phyloP scores from a whole-genome alignment of 2,329 filamentous ascomycete species.

The Amylocarpus encephaloides region DNA sequence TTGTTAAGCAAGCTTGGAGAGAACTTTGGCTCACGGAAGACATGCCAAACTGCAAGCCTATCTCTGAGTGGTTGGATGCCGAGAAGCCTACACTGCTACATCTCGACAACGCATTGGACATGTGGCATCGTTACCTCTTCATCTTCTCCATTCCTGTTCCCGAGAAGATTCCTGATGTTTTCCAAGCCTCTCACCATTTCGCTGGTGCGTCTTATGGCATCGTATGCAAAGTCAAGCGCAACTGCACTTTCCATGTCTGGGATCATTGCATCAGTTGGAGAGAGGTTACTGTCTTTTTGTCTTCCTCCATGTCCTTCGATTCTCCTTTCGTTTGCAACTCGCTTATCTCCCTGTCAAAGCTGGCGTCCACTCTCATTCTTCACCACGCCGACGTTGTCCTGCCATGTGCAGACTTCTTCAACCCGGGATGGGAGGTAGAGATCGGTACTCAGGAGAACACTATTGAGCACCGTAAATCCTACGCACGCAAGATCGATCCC shows the following conservation, averaged over 20 bases:
- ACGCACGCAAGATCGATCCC: slow-evolving; percentile 54
- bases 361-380: slow-evolving; percentile 21
- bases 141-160: slow-evolving; percentile 42
- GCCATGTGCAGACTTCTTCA: slow-evolving; percentile 54
- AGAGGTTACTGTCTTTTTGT: slow-evolving; percentile 34
- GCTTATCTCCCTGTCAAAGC: slow-evolving; percentile 21
- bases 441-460: slow-evolving; percentile 53
- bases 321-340: slow-evolving; percentile 28
- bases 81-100: slow-evolving; percentile 40
- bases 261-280: slow-evolving; percentile 58
- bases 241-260: slow-evolving; percentile 56
- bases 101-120: slow-evolving; percentile 39
- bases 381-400: slow-evolving; percentile 52
- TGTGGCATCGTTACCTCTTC: slow-evolving; percentile 41
- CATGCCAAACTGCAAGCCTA: slow-evolving; percentile 36
- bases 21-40: slow-evolving; percentile 40
- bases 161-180: slow-evolving; percentile 42
- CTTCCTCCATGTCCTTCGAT: slow-evolving; percentile 24
- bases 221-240: slow-evolving; percentile 53
- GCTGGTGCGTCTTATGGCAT: slow-evolving; percentile 55
- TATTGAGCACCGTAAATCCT: slow-evolving; percentile 49
- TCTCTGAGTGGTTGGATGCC: slow-evolving; percentile 39
- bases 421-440: slow-evolving; percentile 57
- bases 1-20: slow-evolving; percentile 41
- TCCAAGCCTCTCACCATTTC: slow-evolving; percentile 57